Evolutionary conservation across 441 rosid genomes (phyloP).

Genomic region (Cnidoscolus chayamansa): DNA sequence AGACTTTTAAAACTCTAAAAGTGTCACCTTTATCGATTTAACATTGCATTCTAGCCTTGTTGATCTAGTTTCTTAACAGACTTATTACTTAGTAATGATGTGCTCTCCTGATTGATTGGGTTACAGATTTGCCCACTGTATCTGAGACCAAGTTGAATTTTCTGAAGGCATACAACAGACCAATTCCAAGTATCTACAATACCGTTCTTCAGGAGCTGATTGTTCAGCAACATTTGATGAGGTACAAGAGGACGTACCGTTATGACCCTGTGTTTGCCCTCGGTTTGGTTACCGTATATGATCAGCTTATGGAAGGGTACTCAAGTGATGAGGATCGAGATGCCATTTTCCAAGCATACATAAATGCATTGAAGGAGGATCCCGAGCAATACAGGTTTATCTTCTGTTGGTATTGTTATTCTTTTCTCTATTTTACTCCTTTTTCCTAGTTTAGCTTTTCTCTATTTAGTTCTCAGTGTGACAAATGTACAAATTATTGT

Average conservation of each 20-base stretch:
- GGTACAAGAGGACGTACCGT: slow-evolving; percentile 72
- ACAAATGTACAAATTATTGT: too few relatives aligned
- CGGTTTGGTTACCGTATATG: slow-evolving; percentile 88
- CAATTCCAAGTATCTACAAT: slow-evolving; percentile 93
- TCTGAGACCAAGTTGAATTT: slow-evolving; percentile 76
- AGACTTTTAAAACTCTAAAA: neutral
- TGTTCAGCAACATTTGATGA: slow-evolving; percentile 92
- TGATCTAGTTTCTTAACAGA: neutral
- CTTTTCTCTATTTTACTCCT: neutral
- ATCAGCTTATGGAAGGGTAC: slow-evolving; percentile 97
- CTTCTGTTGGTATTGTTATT: slow-evolving; percentile 1
- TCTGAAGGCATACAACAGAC: slow-evolving; percentile 72
- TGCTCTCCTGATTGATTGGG: slow-evolving; percentile 16
- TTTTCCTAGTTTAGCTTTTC: too few relatives aligned
- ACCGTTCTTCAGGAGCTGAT: slow-evolving; percentile 80
- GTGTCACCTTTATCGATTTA: neutral
- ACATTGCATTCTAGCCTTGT: neutral
- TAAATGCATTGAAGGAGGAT: slow-evolving; percentile 75
- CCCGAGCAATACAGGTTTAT: slow-evolving; percentile 83
- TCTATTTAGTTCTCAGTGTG: too few relatives aligned
- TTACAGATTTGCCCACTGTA: slow-evolving; percentile 75
- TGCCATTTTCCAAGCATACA: slow-evolving; percentile 73
- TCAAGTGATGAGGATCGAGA: slow-evolving; percentile 86
- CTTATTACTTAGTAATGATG: slow-evolving; percentile 13
- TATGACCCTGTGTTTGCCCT: slow-evolving; percentile 92